These are phyloP conservation scores for Rubia yunnanensis DNA, from an alignment of 257 asterid species.

Conservation along the genomic window DNA sequence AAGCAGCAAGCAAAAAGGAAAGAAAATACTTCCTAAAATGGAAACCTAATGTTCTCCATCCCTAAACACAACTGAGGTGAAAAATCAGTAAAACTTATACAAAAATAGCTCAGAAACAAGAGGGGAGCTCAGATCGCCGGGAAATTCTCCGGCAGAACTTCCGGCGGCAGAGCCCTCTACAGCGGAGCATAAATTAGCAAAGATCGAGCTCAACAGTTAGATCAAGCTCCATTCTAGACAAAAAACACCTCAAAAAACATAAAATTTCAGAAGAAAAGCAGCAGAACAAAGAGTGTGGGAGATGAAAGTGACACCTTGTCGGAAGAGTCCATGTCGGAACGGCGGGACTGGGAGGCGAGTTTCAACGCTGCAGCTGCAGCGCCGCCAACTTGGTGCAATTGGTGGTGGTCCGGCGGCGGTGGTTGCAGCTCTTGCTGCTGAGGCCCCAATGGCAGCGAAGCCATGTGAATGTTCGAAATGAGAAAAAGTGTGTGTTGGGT, in stretches of 20 bases:
- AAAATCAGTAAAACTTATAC: conserved; percentile 4
- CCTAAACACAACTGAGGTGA: conserved; percentile 14
- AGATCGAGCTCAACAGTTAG: conserved; percentile 28
- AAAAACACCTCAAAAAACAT: conserved; percentile 4
- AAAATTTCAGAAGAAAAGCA: background rate
- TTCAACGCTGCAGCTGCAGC: conserved; percentile 37
- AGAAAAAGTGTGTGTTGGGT: conserved; percentile 5
- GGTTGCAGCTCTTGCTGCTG: conserved; percentile 38
- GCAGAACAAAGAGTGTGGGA: background rate
- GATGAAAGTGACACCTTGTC: conserved; percentile 37
- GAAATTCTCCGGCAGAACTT: conserved; percentile 16
- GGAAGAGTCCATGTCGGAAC: conserved; percentile 42
- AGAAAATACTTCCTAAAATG: background rate
- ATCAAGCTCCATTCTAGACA: conserved; percentile 21
- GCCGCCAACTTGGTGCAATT: conserved; percentile 30
- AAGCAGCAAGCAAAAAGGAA: background rate
- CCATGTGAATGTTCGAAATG: conserved; percentile 49
- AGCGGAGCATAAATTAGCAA: conserved; percentile 11
- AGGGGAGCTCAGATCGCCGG: conserved; percentile 28
- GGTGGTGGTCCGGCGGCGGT: conserved; percentile 29
- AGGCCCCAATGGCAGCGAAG: conserved; percentile 81
- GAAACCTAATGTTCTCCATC: conserved; percentile 1
- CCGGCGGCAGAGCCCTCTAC: conserved; percentile 16
- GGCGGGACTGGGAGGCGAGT: conserved; percentile 30
- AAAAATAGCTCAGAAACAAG: conserved; percentile 2